Percentiles rank a stretch among this genome's conserved stretches.
phyloP scores from a whole-genome alignment of 805 yeast genomes.

The Suhomyces tanzawaensis region DNA sequence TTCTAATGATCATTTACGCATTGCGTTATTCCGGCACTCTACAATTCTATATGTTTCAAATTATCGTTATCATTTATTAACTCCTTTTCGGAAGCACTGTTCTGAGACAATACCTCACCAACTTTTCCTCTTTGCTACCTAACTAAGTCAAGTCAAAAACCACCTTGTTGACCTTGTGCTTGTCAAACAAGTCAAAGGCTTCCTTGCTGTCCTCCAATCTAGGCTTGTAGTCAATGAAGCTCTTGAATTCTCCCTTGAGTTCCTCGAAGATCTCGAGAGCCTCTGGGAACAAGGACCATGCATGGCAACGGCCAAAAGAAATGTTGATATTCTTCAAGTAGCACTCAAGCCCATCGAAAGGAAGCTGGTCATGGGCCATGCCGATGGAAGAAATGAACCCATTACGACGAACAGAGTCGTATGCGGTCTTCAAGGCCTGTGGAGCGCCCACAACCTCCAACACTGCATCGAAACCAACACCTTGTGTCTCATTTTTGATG shows the following conservation, averaged over 20 bases:
- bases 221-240: constrained; percentile 50
- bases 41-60: background rate
- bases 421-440: constrained; percentile 49
- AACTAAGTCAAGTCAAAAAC: constrained; percentile 36
- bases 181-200: constrained; percentile 52
- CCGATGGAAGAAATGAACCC: constrained; percentile 61
- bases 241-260: constrained; percentile 44
- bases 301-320: constrained; percentile 65
- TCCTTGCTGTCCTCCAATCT: constrained; percentile 43
- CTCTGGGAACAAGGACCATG: constrained; percentile 53
- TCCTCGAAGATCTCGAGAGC: constrained; percentile 47
- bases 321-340: constrained; percentile 54
- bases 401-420: constrained; percentile 52
- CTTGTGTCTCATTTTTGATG: constrained; percentile 36
- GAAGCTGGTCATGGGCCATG: constrained; percentile 56
- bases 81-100: too few species aligned
- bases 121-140: background rate
- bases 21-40: too few species aligned
- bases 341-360: constrained; percentile 56
- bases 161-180: constrained; percentile 54
- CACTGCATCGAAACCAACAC: constrained; percentile 58
- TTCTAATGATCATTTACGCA: too few species aligned
- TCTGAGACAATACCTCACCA: background rate
- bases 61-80: too few species aligned
- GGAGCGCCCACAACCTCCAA: constrained; percentile 60